Evolutionary conservation across 768 basidiomycete species (phyloP).

Genomic region (Ramaria sp.): DNA sequence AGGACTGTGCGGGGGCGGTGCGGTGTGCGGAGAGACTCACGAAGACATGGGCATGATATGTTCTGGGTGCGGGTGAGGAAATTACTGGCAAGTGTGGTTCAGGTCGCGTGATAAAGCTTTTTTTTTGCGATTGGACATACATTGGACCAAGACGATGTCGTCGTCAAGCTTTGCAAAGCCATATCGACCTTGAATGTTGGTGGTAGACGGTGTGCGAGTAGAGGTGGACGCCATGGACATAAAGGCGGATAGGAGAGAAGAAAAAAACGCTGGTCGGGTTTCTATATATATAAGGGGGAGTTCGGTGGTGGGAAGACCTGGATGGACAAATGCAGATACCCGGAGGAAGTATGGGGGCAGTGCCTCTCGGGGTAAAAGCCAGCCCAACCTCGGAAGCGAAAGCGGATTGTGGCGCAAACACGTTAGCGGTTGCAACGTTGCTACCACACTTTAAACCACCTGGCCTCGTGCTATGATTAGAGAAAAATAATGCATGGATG

Average conservation of each 20-base stretch:
- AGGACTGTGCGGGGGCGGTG: neutral
- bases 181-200: slow-evolving; percentile 6
- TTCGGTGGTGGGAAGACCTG: neutral
- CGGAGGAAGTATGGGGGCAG: too few species aligned
- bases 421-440: too few species aligned
- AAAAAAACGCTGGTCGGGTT: neutral
- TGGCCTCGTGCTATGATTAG: too few species aligned
- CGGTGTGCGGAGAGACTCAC: too few species aligned
- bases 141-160: slow-evolving; percentile 4
- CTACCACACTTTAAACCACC: too few species aligned
- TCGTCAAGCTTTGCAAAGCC: slow-evolving; percentile 7
- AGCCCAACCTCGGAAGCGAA: too few species aligned
- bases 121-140: neutral
- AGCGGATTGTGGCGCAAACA: too few species aligned
- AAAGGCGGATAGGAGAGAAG: neutral
- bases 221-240: neutral
- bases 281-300: neutral
- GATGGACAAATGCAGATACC: too few species aligned
- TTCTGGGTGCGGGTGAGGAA: slow-evolving; percentile 4
- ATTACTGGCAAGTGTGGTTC: neutral
- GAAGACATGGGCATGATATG: slow-evolving; percentile 9
- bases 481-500: too few species aligned
- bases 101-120: neutral
- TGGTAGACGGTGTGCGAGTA: neutral
- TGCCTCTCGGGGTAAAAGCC: too few species aligned